Percentiles rank a stretch among this genome's conserved stretches.
Conservation (phyloP, 2,329 filamentous ascomycete genomes). For the Aspergillus aculeatinus region DNA sequence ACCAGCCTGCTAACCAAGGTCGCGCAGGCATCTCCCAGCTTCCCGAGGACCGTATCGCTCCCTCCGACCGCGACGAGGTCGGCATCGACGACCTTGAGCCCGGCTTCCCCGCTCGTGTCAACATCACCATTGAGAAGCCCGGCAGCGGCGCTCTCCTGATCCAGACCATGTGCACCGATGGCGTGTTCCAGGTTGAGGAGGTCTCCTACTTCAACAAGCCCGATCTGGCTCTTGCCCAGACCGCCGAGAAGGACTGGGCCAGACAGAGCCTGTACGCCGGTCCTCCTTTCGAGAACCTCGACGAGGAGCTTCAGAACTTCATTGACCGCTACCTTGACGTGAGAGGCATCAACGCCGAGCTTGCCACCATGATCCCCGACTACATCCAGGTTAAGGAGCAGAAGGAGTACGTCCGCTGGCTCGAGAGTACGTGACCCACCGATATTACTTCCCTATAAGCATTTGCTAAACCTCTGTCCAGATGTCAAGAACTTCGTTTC, state of each 20-base stretch:
- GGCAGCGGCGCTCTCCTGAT: constrained; percentile 82
- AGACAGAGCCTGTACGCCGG: constrained; percentile 81
- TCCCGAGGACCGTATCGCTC: constrained; percentile 57
- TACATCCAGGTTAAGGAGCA: constrained; percentile 99
- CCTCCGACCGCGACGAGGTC: constrained; percentile 59
- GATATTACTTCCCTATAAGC: background rate
- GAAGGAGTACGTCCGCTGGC: constrained; percentile 90
- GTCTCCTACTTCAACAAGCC: constrained; percentile 82
- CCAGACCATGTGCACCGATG: constrained; percentile 82
- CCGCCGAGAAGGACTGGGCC: constrained; percentile 73
- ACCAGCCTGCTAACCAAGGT: constrained; percentile 57
- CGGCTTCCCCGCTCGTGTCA: constrained; percentile 76
- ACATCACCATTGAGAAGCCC: constrained; percentile 84
- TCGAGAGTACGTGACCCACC: constrained; percentile 58
- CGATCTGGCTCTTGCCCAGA: constrained; percentile 72
- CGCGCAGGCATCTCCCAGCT: constrained; percentile 49
- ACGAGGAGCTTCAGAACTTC: constrained; percentile 90
- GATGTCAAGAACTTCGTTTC: constrained; percentile 84
- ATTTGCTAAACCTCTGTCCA: constrained; percentile 27
- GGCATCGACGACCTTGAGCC: constrained; percentile 53
- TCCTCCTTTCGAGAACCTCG: constrained; percentile 88
- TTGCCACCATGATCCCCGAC: constrained; percentile 89
- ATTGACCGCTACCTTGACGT: constrained; percentile 94
- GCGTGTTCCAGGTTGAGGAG: constrained; percentile 83
- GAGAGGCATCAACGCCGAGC: constrained; percentile 80